Evolutionary conservation across 2,329 filamentous ascomycete genomes (phyloP).

Genomic region (Claviceps pusilla): DNA sequence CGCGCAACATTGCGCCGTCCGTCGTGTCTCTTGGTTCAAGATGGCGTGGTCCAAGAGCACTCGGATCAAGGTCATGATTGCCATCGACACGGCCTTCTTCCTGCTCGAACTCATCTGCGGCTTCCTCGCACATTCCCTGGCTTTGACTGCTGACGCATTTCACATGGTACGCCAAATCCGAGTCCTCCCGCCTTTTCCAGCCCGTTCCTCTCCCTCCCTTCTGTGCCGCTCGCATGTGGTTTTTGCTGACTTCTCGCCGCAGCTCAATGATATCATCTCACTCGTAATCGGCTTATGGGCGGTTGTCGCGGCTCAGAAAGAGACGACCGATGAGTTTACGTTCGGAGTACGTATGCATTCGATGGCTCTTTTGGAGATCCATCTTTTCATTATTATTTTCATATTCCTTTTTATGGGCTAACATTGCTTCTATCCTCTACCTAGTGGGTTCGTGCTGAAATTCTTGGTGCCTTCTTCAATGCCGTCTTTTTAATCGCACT

Average conservation of each 20-base stretch:
- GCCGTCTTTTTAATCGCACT: conserved; percentile 94
- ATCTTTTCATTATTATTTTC: too few relatives aligned
- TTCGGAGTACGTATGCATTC: conserved; percentile 56
- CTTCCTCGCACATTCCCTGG: conserved; percentile 77
- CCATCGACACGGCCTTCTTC: conserved; percentile 81
- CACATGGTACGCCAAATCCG: conserved; percentile 56
- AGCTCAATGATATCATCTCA: conserved; percentile 96
- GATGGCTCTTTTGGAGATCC: not conserved
- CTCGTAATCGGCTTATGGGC: conserved; percentile 88
- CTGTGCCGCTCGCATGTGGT: not conserved
- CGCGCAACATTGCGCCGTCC: not conserved
- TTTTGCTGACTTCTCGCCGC: conserved; percentile 2
- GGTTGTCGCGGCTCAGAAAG: conserved; percentile 73
- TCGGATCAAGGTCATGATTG: conserved; percentile 83
- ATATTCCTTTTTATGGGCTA: conserved; percentile 3
- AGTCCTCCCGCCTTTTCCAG: too few relatives aligned
- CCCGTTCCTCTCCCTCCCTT: not conserved
- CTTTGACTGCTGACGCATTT: conserved; percentile 90
- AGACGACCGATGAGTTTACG: conserved; percentile 80
- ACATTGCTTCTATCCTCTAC: conserved; percentile 4
- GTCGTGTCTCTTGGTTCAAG: conserved; percentile 9
- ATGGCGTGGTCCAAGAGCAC: conserved; percentile 90
- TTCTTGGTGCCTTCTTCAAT: conserved; percentile 88
- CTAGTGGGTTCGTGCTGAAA: conserved; percentile 93
- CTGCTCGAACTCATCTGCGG: conserved; percentile 74